Evolutionary conservation across 345 rosid species (phyloP), one percentile per base, ranked within the genome.

Genomic region (Trapa incisa): DNA sequence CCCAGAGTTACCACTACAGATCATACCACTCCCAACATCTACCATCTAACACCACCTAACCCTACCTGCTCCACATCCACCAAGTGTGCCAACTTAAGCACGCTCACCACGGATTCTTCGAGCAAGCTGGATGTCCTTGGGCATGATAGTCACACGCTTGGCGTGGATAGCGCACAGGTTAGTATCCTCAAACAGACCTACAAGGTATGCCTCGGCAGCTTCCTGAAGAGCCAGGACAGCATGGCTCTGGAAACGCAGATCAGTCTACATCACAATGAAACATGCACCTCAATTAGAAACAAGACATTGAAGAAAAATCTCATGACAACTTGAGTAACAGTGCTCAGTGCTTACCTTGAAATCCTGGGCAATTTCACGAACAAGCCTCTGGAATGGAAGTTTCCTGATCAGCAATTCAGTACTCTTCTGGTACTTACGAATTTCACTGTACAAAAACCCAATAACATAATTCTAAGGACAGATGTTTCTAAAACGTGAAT

Each of bases 311-410:
- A 22, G 29, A 22, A 22, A 22, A 22, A 22, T 22, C 29, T 22
- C 29, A 22, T 22, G 29, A 22, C 29, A 22, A 22, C 29, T 22
- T 22, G 29, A 22, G 0, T 22, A 22, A 22, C 29, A 22, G 29
- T 22, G 29, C 29, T 22, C 29, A 22, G 29, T 22, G 29, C 29
- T 54, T 38, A 84, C 91, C 88, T 91, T 91, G 71, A 88, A 91
- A 39, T 87, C 97, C 69, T 89, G 97, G 32, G 97, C 97, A 71
- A 89, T 91, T 78, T 89, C 97, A 80, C 97, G 93, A 0, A 89
- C 94, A 47, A 89, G 92, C 68, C 97, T 82, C 85, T 91, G 96
- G 79, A 91, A 91, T 0, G 97, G 97, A 1, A 88, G 82, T 42
- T 91, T 91, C 79, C 97, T 81, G 76, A 91, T 91, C 37, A 91